A percentile compares a stretch with the other conserved stretches of the same genome.
phyloP scores from a whole-genome alignment of 2,329 filamentous ascomycete species.

The Paramyrothecium sp. region DNA sequence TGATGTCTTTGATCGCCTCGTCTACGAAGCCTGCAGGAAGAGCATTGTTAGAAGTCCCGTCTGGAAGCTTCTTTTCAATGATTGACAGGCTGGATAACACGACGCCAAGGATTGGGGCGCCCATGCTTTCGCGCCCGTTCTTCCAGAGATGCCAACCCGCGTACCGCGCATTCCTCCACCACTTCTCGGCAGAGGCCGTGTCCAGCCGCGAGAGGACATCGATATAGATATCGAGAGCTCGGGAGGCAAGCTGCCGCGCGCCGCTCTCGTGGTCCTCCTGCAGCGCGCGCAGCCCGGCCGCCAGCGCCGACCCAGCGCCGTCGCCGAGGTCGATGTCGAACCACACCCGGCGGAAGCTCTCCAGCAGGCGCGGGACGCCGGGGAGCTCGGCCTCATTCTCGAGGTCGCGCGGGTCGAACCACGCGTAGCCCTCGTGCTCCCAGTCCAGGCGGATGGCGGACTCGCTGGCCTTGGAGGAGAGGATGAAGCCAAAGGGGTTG shows the following conservation, averaged over 20 bases:
- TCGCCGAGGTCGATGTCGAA: conserved; percentile 51
- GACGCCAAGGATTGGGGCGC: conserved; percentile 53
- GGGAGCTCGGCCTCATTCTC: conserved; percentile 42
- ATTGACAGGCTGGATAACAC: conserved; percentile 44
- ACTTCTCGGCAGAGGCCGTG: conserved; percentile 28
- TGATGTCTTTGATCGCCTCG: conserved; percentile 15
- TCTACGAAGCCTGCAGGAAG: conserved; percentile 9
- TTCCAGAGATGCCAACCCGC: conserved; percentile 64
- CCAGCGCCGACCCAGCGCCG: conserved; percentile 42
- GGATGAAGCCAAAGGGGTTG: conserved; percentile 59
- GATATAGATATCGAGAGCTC: conserved; percentile 48
- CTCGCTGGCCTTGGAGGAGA: conserved; percentile 40
- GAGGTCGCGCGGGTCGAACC: conserved; percentile 53
- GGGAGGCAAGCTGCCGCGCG: conserved; percentile 55
- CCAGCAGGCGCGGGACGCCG: conserved; percentile 55
- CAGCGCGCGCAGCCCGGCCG: conserved; percentile 46
- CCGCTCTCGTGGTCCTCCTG: conserved; percentile 57
- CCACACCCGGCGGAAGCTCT: conserved; percentile 59
- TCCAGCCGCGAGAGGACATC: conserved; percentile 39
- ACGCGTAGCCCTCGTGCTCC: conserved; percentile 60
- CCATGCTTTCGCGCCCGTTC: conserved; percentile 66
- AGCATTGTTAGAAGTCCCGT: neutral
- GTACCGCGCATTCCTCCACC: conserved; percentile 57
- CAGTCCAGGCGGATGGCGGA: conserved; percentile 54
- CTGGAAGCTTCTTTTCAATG: conserved; percentile 30